Conservation (phyloP, 805 yeast species). For the Hanseniaspora clermontiae region DNA sequence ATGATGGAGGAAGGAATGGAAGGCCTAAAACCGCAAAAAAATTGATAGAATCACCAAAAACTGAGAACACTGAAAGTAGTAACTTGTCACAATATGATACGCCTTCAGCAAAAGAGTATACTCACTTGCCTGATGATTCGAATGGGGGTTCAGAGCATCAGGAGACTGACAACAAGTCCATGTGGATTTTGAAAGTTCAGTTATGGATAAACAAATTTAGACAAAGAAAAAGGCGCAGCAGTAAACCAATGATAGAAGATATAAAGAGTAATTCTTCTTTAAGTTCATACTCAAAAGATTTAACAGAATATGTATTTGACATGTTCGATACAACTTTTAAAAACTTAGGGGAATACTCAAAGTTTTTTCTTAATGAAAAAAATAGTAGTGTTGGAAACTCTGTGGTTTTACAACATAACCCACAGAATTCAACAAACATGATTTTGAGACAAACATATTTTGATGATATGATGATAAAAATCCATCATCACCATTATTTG, state of each 20-base stretch:
- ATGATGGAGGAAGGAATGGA: background rate
- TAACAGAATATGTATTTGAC: background rate
- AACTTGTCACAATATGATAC: background rate
- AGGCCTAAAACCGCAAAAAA: background rate
- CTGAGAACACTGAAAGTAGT: background rate
- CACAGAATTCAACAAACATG: background rate
- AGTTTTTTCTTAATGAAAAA: background rate
- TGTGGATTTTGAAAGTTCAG: conserved; percentile 2
- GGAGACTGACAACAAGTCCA: background rate
- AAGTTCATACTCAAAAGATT: background rate
- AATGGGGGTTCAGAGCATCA: conserved; percentile 2
- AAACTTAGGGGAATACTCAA: background rate
- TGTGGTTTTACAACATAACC: background rate
- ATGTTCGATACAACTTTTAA: background rate
- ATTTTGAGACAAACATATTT: conserved; percentile 1
- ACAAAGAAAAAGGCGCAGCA: background rate
- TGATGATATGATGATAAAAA: conserved; percentile 7
- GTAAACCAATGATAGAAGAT: background rate
- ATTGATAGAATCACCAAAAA: background rate
- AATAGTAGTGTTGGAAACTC: background rate
- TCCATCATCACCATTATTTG: conserved; percentile 8
- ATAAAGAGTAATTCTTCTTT: background rate
- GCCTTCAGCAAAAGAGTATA: background rate
- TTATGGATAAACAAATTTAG: conserved; percentile 5
- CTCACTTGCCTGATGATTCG: background rate